phyloP scores from a whole-genome alignment of 2,329 filamentous ascomycete species.

The Fusarium coffeatum region DNA sequence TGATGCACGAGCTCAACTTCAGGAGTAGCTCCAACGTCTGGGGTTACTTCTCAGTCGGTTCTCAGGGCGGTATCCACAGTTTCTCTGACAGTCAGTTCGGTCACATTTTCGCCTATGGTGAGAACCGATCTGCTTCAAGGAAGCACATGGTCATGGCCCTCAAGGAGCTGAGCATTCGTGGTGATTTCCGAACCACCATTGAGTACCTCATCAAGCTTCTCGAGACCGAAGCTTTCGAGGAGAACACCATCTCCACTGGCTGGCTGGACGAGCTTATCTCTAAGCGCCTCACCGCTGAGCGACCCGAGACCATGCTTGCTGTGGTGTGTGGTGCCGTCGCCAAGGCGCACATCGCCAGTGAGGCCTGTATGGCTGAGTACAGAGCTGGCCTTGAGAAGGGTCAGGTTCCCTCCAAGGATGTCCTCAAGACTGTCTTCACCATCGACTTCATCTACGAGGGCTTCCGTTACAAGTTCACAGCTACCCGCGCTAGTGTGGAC shows the following conservation, averaged over 20 bases:
- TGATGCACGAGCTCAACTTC: conserved; percentile 99
- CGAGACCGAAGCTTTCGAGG: conserved; percentile 97
- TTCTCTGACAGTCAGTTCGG: conserved; percentile 99
- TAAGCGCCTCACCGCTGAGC: conserved; percentile 95
- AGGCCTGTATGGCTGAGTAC: conserved; percentile 88
- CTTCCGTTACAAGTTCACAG: conserved; percentile 96
- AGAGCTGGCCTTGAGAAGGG: conserved; percentile 91
- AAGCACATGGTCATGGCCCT: conserved; percentile 99
- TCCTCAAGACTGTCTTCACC: conserved; percentile 96
- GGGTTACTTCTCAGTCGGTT: conserved; percentile 99
- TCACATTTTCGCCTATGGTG: conserved; percentile 98
- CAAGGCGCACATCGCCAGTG: conserved; percentile 94
- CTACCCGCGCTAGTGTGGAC: conserved; percentile 89
- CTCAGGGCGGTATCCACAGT: conserved; percentile 96
- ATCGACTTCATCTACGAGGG: conserved; percentile 99
- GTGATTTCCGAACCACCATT: conserved; percentile 98
- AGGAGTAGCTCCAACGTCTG: conserved; percentile 98
- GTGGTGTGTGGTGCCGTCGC: conserved; percentile 94
- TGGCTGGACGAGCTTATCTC: conserved; percentile 99
- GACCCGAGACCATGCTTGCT: conserved; percentile 92
- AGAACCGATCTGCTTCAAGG: conserved; percentile 93
- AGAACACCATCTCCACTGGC: conserved; percentile 98
- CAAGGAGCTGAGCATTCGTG: conserved; percentile 99
- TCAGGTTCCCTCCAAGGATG: conserved; percentile 95
- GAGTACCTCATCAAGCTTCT: conserved; percentile 99